Evolutionary conservation across 1,284 basidiomycete species (phyloP).

Genomic region (Boletus calvinii): DNA sequence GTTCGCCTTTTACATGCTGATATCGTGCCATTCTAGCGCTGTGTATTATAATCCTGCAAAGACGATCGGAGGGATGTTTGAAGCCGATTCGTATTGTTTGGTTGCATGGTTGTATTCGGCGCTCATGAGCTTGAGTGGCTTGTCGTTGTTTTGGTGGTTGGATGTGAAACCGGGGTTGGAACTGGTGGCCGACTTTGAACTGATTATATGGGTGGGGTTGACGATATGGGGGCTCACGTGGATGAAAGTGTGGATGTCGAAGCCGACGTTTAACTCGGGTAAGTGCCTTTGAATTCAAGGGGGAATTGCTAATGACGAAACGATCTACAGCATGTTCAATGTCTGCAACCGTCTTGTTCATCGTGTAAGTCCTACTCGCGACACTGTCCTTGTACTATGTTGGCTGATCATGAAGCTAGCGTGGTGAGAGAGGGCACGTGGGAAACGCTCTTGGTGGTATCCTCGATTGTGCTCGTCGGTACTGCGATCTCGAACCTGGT

Average conservation of each 20-base stretch:
- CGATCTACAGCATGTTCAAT: constrained; percentile 75
- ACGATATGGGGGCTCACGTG: constrained; percentile 83
- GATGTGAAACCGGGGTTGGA: constrained; percentile 67
- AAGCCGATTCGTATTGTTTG: constrained; percentile 79
- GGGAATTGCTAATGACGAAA: not conserved
- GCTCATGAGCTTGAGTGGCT: constrained; percentile 73
- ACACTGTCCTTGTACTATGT: not conserved
- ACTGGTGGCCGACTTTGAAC: constrained; percentile 65
- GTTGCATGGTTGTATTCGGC: constrained; percentile 72
- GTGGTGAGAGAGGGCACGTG: constrained; percentile 90
- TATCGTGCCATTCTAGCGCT: constrained; percentile 42
- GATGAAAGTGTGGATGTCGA: constrained; percentile 88
- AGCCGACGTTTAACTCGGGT: constrained; percentile 92
- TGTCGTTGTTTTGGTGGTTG: constrained; percentile 77
- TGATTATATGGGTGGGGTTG: constrained; percentile 79
- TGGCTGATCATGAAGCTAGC: constrained; percentile 37
- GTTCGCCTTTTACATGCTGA: constrained; percentile 11
- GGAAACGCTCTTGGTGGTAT: constrained; percentile 69
- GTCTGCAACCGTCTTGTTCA: constrained; percentile 84
- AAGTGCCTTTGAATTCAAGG: constrained; percentile 22
- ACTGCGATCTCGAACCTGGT: constrained; percentile 78
- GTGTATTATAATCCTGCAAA: constrained; percentile 86
- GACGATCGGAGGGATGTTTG: constrained; percentile 87
- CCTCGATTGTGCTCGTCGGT: constrained; percentile 78
- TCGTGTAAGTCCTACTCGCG: constrained; percentile 57